phyloP scores from a whole-genome alignment of 1,284 basidiomycete genomes.

The Cryptococcus sp. region DNA sequence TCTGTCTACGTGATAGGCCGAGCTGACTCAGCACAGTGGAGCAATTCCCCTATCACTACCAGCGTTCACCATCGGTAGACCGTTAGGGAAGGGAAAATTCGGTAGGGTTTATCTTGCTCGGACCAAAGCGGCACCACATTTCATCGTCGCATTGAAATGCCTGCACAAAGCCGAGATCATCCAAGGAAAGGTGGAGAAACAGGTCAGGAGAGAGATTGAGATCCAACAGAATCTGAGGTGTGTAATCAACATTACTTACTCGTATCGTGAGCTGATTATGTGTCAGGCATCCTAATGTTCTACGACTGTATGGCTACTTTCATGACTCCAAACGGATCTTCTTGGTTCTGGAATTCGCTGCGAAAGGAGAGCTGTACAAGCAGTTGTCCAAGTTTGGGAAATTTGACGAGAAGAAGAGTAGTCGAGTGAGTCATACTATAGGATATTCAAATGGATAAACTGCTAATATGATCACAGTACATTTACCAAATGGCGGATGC shows the following conservation, averaged over 20 bases:
- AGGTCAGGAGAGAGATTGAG: conserved; percentile 94
- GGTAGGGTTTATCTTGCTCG: conserved; percentile 98
- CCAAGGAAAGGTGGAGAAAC: conserved; percentile 84
- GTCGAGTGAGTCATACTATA: conserved; percentile 50
- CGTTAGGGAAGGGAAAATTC: conserved; percentile 97
- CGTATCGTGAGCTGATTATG: neutral
- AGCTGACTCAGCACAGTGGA: conserved; percentile 47
- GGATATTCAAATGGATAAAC: neutral
- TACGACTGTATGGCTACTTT: conserved; percentile 94
- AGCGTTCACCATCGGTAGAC: conserved; percentile 90
- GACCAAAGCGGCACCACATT: conserved; percentile 78
- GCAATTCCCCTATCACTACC: conserved; percentile 54
- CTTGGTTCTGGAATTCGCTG: conserved; percentile 94
- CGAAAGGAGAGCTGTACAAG: conserved; percentile 93
- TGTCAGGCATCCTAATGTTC: conserved; percentile 80
- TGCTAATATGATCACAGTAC: conserved; percentile 54
- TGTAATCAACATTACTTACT: neutral
- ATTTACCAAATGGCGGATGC: conserved; percentile 99
- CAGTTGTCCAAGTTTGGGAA: conserved; percentile 78
- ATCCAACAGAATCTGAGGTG: conserved; percentile 89
- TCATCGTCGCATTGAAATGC: conserved; percentile 95
- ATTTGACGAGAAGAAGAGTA: conserved; percentile 81
- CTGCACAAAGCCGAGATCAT: conserved; percentile 96
- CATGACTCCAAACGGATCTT: conserved; percentile 98
- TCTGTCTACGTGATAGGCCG: neutral